A percentile compares a stretch with the other conserved stretches of the same genome.
These are phyloP conservation scores for Fusarium longipes DNA, from an alignment of 2,329 filamentous ascomycete species.

Conservation along the genomic window DNA sequence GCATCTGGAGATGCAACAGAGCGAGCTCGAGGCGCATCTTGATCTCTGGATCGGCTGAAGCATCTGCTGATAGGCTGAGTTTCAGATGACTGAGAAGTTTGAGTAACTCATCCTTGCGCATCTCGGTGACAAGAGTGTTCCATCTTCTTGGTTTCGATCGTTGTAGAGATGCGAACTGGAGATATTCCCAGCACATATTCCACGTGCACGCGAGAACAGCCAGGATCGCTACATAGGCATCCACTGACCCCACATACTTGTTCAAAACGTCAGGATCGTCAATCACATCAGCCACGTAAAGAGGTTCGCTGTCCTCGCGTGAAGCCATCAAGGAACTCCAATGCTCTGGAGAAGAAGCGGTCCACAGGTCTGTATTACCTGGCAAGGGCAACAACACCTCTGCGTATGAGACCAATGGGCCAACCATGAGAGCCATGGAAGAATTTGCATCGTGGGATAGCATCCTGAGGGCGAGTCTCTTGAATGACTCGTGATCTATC, in stretches of 20 bases:
- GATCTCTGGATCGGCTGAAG: constrained; percentile 34
- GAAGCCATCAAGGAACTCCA: constrained; percentile 34
- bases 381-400: constrained; percentile 47
- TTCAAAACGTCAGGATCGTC: constrained; percentile 40
- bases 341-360: constrained; percentile 40
- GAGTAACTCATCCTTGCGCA: constrained; percentile 46
- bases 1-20: constrained; percentile 53
- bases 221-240: constrained; percentile 13
- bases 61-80: background rate
- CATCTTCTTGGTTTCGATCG: constrained; percentile 40
- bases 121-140: constrained; percentile 45
- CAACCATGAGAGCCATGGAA: constrained; percentile 47
- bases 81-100: constrained; percentile 42
- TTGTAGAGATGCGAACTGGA: constrained; percentile 46
- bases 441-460: constrained; percentile 48
- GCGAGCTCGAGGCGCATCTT: constrained; percentile 50
- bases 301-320: background rate
- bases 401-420: constrained; percentile 48
- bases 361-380: constrained; percentile 41
- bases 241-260: constrained; percentile 16
- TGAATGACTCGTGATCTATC: constrained; percentile 48
- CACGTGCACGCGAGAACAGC: constrained; percentile 43
- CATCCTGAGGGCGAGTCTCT: constrained; percentile 47
- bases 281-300: constrained; percentile 17
- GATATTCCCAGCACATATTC: constrained; percentile 48